Conservation (phyloP, 2,329 filamentous ascomycete genomes). For the Aureobasidium melanogenum region DNA sequence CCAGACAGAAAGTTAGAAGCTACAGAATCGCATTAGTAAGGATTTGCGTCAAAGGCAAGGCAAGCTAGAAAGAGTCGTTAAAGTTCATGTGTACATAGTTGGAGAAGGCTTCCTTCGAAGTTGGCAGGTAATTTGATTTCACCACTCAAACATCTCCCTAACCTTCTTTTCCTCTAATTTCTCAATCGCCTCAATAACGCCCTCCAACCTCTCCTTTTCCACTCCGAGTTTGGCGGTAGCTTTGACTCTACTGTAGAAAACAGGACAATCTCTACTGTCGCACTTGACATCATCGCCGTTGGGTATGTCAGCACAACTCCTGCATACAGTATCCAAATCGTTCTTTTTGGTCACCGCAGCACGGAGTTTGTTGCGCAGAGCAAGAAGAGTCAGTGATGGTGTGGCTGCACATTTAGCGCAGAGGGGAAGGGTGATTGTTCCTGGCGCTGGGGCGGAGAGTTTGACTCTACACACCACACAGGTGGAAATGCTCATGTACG, state of each 20-base stretch:
- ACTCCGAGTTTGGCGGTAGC: constrained; percentile 42
- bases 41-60: no score
- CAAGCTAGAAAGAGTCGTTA: no score
- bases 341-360: constrained; percentile 54
- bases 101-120: no score
- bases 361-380: constrained; percentile 54
- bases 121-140: no score
- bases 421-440: constrained; percentile 34
- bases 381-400: constrained; percentile 52
- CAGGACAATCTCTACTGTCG: constrained; percentile 84
- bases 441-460: constrained; percentile 32
- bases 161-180: constrained; percentile 20
- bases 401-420: constrained; percentile 50
- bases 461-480: constrained; percentile 69
- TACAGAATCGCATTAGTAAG: no score
- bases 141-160: constrained; percentile 9
- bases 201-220: constrained; percentile 31
- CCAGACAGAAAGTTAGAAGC: no score
- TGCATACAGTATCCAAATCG: constrained; percentile 64
- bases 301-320: constrained; percentile 65
- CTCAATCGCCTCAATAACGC: constrained; percentile 35
- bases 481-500: constrained; percentile 74
- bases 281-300: constrained; percentile 73
- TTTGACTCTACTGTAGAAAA: constrained; percentile 73
- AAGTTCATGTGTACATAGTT: no score